phyloP scores from a whole-genome alignment of 148 eudicot species.

The Rhododendron ferrugineum region DNA sequence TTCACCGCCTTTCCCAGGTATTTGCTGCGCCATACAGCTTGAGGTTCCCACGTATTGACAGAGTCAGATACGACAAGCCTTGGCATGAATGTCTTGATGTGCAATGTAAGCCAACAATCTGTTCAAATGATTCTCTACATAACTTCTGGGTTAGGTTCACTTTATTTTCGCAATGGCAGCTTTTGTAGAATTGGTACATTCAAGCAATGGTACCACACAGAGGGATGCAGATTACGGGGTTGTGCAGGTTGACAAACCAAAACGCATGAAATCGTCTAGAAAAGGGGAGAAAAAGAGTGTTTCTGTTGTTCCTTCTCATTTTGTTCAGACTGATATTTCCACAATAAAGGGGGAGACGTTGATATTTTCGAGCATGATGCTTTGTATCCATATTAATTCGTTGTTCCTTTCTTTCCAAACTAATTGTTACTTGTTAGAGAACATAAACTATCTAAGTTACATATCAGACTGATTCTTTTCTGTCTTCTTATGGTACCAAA shows the following conservation, averaged over 20 bases:
- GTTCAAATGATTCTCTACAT: background rate
- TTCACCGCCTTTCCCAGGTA: slow-evolving; percentile 25
- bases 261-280: slow-evolving; percentile 39
- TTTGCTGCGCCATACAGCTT: slow-evolving; percentile 88
- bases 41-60: slow-evolving; percentile 92
- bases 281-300: slow-evolving; percentile 53
- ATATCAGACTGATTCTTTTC: background rate
- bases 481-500: background rate
- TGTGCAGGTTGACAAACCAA: slow-evolving; percentile 35
- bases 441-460: background rate
- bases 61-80: slow-evolving; percentile 89
- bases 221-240: slow-evolving; percentile 34
- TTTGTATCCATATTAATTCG: slow-evolving; percentile 50
- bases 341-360: slow-evolving; percentile 69
- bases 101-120: slow-evolving; percentile 42
- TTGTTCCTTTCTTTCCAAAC: slow-evolving; percentile 4
- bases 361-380: slow-evolving; percentile 62
- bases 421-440: background rate
- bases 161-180: slow-evolving; percentile 32
- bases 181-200: slow-evolving; percentile 71
- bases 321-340: slow-evolving; percentile 77
- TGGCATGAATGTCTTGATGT: slow-evolving; percentile 98
- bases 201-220: slow-evolving; percentile 83
- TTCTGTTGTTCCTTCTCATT: slow-evolving; percentile 76
- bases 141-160: background rate